Evolutionary conservation across 495 filamentous ascomycete species (phyloP), one percentile per base, ranked within the genome.

Genomic region (Trichoderma erinaceum): DNA sequence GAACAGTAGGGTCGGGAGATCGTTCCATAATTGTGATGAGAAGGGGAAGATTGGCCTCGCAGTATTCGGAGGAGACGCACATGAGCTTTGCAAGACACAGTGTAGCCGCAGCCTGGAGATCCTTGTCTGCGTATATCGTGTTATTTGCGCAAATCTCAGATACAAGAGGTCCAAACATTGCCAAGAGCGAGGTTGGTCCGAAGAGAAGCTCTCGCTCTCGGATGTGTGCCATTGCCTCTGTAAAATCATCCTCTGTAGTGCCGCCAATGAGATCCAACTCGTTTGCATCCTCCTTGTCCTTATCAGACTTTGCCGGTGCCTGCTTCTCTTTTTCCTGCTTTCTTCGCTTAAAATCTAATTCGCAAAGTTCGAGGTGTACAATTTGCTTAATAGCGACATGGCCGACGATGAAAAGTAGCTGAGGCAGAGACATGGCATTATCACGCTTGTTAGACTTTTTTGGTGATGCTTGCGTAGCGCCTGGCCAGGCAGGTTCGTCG

Each of bases 371-470:
- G n/a, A 99, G 83, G 76, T 99, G 96, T n/a, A 99, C 95, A 69
- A 98, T 99, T 73, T 99, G 95, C 76, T 99, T 99, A 78, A 99
- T 92, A 38, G 94, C 93, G 68, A 97, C 91, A 73, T 99, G 94
- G 6, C 94, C 95, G 66, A 99, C 94, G 65, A 97, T 88, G 77
- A 97, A 99, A 6, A 99, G 83, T 3, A 99, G 84, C 70, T 97
- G 96, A 0, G 94, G 95, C 0, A 99, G 82, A 1, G 86, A 89
- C 41, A 91, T 84, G 5, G 91, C 87, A 13, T 85, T 84, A 69
- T 87, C 88, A 13, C 67, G 67, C 70, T 88, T 82, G 70, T 81
- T 82, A 21, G 78, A 75, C 66, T 77, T 81, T 69, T 74, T 81
- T 66, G 71, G 74, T 67, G 72, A 77, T 64, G 75, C 80, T 68